phyloP scores from a whole-genome alignment of 805 yeast species.

The Lipomyces japonicus region DNA sequence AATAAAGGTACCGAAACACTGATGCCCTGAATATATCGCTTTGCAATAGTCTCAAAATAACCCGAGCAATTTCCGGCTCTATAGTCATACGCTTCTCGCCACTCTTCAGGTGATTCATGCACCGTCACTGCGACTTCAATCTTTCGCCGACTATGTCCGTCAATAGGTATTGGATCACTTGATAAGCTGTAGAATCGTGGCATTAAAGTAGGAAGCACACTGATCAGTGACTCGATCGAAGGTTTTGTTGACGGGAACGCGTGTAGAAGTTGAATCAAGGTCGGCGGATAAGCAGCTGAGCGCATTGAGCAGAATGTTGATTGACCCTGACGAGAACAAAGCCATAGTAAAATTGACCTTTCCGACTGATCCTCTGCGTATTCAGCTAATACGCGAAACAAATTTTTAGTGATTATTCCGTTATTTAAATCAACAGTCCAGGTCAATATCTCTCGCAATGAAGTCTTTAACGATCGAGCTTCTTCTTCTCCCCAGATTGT shows the following conservation, averaged over 20 bases:
- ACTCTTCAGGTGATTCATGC: slow-evolving; percentile 29
- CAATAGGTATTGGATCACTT: slow-evolving; percentile 43
- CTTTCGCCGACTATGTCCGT: slow-evolving; percentile 3
- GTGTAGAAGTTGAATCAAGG: slow-evolving; percentile 64
- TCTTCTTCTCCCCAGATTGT: slow-evolving; percentile 33
- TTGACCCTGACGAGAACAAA: slow-evolving; percentile 30
- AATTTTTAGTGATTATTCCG: slow-evolving; percentile 27
- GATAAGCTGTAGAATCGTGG: slow-evolving; percentile 78
- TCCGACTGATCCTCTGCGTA: slow-evolving; percentile 24
- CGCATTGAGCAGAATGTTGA: slow-evolving; percentile 28
- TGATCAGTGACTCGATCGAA: slow-evolving; percentile 63
- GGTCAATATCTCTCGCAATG: slow-evolving; percentile 28
- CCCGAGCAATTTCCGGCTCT: slow-evolving; percentile 31
- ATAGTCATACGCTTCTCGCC: slow-evolving; percentile 18
- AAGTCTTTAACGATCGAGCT: slow-evolving; percentile 22
- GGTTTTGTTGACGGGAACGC: slow-evolving; percentile 67
- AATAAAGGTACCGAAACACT: slow-evolving; percentile 28
- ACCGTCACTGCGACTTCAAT: slow-evolving; percentile 33
- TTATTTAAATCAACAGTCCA: slow-evolving; percentile 32
- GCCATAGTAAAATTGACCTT: slow-evolving; percentile 25
- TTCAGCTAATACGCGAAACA: slow-evolving; percentile 29
- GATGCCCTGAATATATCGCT: slow-evolving; percentile 9
- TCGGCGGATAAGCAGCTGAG: slow-evolving; percentile 26
- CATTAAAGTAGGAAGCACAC: slow-evolving; percentile 64
- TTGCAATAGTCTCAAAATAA: slow-evolving; percentile 27